These are phyloP conservation scores for Artemisia argyi DNA, from an alignment of 129 eudicot genomes.

Conservation along the genomic window DNA sequence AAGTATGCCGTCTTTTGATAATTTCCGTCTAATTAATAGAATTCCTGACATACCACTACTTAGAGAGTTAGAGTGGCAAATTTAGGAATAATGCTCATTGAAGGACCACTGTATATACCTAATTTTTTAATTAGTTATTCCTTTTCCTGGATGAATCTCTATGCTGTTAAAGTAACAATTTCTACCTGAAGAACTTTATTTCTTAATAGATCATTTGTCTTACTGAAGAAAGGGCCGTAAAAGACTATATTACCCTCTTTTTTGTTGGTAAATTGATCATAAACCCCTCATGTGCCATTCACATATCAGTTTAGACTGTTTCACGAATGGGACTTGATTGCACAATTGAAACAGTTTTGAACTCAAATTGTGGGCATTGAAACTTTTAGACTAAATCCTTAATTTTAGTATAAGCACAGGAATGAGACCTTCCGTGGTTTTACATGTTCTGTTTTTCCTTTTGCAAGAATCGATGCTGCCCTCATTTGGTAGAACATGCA, in stretches of 20 bases:
- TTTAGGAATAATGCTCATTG: too few relatives aligned
- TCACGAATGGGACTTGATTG: neutral
- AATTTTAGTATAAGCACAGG: neutral
- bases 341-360: neutral
- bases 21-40: neutral
- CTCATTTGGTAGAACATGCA: slow-evolving; percentile 68
- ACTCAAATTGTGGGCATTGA: neutral
- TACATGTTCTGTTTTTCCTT: slow-evolving; percentile 17
- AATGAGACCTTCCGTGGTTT: slow-evolving; percentile 3
- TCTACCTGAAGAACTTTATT: neutral
- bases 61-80: neutral
- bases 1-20: neutral
- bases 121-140: too few relatives aligned
- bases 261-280: neutral
- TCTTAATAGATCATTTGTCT: neutral
- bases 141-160: too few relatives aligned
- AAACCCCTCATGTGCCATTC: neutral
- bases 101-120: too few relatives aligned
- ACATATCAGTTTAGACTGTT: neutral
- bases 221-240: neutral
- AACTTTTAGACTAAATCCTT: neutral
- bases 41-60: neutral
- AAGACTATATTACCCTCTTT: neutral
- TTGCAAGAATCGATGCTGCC: slow-evolving; percentile 65
- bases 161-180: too few relatives aligned